Conservation (phyloP, 306 rosid species). For the Cyamopsis tetragonoloba region DNA sequence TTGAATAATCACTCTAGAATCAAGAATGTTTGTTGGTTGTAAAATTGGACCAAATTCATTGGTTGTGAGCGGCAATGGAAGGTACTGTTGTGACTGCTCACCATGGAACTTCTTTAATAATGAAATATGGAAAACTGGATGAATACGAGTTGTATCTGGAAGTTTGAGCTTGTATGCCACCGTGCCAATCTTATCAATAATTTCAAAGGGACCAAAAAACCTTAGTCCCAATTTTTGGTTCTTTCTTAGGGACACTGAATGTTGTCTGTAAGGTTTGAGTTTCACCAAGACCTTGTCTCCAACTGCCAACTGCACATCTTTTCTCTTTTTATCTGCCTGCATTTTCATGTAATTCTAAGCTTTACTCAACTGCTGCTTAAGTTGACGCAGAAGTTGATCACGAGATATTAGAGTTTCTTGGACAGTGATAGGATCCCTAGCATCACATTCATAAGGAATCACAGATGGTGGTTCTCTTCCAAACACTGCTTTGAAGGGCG, state of each 20-base stretch:
- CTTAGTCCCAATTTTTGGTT: background rate
- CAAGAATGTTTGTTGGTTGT: too few relatives aligned
- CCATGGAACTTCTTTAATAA: too few relatives aligned
- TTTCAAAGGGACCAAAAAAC: background rate
- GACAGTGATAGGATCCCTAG: too few relatives aligned
- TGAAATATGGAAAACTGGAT: background rate
- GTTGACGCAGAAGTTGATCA: background rate
- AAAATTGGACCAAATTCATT: too few relatives aligned
- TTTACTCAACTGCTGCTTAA: too few relatives aligned
- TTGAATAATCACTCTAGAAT: too few relatives aligned
- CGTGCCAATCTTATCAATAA: background rate
- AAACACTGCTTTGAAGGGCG: background rate
- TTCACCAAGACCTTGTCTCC: background rate
- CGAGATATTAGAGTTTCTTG: background rate
- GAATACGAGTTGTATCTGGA: background rate
- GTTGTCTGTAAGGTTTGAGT: too few relatives aligned
- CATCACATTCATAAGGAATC: too few relatives aligned
- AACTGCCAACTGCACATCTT: background rate
- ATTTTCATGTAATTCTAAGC: background rate
- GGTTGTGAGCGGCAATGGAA: too few relatives aligned
- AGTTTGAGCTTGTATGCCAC: background rate
- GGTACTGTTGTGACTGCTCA: too few relatives aligned
- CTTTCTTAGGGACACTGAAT: background rate
- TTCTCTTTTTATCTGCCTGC: background rate
- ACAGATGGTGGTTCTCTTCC: background rate